These are phyloP conservation scores for Stephania japonica DNA, from an alignment of 164 flowering plant species.

Conservation along the genomic window DNA sequence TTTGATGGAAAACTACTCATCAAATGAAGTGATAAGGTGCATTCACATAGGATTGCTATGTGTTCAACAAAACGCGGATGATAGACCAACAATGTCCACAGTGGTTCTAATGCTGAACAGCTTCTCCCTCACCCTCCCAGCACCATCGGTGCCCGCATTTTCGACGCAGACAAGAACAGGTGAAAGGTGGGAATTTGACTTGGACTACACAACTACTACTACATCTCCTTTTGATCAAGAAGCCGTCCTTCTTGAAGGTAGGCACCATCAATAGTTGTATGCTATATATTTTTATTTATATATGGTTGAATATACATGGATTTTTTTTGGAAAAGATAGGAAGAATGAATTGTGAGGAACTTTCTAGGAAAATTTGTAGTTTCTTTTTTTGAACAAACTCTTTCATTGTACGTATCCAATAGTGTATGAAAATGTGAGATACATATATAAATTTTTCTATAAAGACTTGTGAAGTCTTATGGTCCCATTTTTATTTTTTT, in stretches of 20 bases:
- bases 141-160: constrained; percentile 37
- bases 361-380: background rate
- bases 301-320: background rate
- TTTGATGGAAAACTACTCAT: background rate
- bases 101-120: constrained; percentile 35
- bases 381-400: no score
- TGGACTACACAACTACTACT: background rate
- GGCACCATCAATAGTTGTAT: no score
- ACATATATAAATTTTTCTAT: no score
- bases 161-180: background rate
- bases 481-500: no score
- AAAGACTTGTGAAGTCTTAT: no score
- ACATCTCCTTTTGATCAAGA: no score
- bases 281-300: background rate
- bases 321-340: background rate
- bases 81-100: constrained; percentile 44
- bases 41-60: constrained; percentile 42
- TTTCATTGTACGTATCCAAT: no score
- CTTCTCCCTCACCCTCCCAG: constrained; percentile 22
- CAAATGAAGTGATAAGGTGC: constrained; percentile 31
- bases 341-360: no score
- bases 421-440: no score
- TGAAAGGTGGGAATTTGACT: background rate
- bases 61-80: constrained; percentile 30
- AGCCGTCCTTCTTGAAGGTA: no score